phyloP scores from a whole-genome alignment of 805 yeast species.

The Lipomyces starkeyi region DNA sequence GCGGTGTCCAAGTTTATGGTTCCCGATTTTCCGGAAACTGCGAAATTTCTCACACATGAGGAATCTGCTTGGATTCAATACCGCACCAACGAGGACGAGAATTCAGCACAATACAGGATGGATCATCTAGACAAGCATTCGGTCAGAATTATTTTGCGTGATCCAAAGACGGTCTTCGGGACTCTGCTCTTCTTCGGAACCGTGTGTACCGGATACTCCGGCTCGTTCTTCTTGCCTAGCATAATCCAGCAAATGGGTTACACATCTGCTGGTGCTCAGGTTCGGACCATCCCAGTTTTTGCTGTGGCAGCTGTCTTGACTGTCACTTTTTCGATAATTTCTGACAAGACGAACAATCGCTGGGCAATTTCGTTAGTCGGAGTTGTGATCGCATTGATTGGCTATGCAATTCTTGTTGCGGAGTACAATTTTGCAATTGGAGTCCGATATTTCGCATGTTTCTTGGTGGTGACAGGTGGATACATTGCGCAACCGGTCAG shows the following conservation, averaged over 20 bases:
- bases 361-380: slow-evolving; percentile 40
- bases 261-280: slow-evolving; percentile 74
- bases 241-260: slow-evolving; percentile 66
- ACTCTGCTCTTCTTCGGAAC: too few species aligned
- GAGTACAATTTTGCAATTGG: slow-evolving; percentile 44
- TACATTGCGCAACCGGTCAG: slow-evolving; percentile 65
- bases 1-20: slow-evolving; percentile 52
- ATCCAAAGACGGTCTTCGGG: slow-evolving; percentile 39
- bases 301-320: slow-evolving; percentile 70
- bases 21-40: slow-evolving; percentile 74
- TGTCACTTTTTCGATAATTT: slow-evolving; percentile 62
- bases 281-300: slow-evolving; percentile 86
- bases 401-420: slow-evolving; percentile 62
- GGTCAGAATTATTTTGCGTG: slow-evolving; percentile 55
- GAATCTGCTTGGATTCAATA: slow-evolving; percentile 60
- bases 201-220: too few species aligned
- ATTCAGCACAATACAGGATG: slow-evolving; percentile 48
- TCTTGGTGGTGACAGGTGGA: slow-evolving; percentile 61
- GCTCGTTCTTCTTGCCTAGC: slow-evolving; percentile 59
- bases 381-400: slow-evolving; percentile 53
- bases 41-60: slow-evolving; percentile 56
- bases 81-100: slow-evolving; percentile 60
- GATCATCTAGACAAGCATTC: slow-evolving; percentile 55
- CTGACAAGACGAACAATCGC: slow-evolving; percentile 59
- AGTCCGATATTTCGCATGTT: slow-evolving; percentile 66